Evolutionary conservation across 2,329 filamentous ascomycete species (phyloP).

Genomic region (Phyllosticta paracitricarpa): DNA sequence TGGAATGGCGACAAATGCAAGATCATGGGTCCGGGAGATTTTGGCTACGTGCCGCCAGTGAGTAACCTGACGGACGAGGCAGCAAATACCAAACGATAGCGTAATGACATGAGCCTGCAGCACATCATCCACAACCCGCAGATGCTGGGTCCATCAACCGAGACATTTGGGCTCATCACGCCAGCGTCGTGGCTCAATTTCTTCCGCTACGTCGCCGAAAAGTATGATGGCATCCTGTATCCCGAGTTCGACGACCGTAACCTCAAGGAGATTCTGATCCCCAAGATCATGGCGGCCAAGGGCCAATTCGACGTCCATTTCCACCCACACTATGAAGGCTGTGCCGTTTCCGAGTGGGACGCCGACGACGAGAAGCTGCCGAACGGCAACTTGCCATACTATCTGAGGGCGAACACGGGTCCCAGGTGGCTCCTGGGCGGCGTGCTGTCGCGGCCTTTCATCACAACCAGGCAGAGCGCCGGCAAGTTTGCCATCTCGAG

Average conservation of each 20-base stretch:
- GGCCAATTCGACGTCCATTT: conserved; percentile 49
- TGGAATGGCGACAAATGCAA: conserved; percentile 49
- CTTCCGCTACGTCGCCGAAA: conserved; percentile 48
- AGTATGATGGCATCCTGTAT: conserved; percentile 40
- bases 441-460: conserved; percentile 39
- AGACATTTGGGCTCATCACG: conserved; percentile 44
- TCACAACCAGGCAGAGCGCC: conserved; percentile 37
- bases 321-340: conserved; percentile 38
- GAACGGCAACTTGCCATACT: conserved; percentile 37
- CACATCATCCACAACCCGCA: conserved; percentile 47
- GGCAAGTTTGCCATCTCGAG: conserved; percentile 45
- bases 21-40: conserved; percentile 46
- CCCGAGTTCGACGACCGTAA: conserved; percentile 45
- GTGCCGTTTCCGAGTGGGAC: conserved; percentile 24
- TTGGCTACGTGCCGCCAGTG: conserved; percentile 49
- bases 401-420: conserved; percentile 41
- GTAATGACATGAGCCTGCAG: conserved; percentile 17
- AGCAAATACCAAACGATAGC: background rate
- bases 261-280: conserved; percentile 40
- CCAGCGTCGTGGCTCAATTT: conserved; percentile 53
- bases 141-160: conserved; percentile 44
- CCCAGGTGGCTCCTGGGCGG: conserved; percentile 39
- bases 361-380: conserved; percentile 34
- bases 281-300: conserved; percentile 45
- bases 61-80: conserved; percentile 9